Evolutionary conservation across 352 stramenopile genomes (phyloP), one percentile per base, ranked within the genome.

Genomic region (Pythium chondricola): DNA sequence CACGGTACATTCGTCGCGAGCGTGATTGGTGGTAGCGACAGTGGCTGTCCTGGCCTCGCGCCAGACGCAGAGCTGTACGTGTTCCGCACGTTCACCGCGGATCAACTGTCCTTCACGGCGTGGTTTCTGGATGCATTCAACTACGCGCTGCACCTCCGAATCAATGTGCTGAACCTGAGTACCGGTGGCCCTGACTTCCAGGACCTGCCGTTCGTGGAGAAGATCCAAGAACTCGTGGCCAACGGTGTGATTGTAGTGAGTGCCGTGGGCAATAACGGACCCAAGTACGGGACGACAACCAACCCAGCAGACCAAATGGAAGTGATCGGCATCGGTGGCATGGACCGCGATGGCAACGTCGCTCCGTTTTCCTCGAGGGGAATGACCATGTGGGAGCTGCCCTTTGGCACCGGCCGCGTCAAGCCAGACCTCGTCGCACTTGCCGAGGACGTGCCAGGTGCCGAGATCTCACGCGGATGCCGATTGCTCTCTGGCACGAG

Each of bases 121-220:
- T 95, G 84, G 85, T 94, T 94, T 58, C 67, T 95, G 4, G 85
- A 95, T 44, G 85, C 84, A 6, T 93, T 96, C 59, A 96, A 96
- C 50, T 95, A 93, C 54, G 79, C 83, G 16, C 48, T 95, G 5
- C 90, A 83, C 41, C 68, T 78, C 25, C 51, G 63, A 9, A 72
- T 95, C 22, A 65, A 95, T 27, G 67, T 91, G 22, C 52, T 96
- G n/a, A 96, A 96, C 52, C 67, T 94, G 18, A 93, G 80, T 45
- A 88, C 86, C 13, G 85, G 85, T 40, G 80, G 84, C 1, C 77
- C 85, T 8, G 85, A 94, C 32, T 94, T 93, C 32, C 67, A 69
- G n/a, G 84, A 95, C 43, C 42, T 74, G 14, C 85, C 85, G 26
- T 95, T 95, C 51, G 69, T 92, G n/a, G 82, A 95, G 21, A 95